phyloP scores from a whole-genome alignment of 192 early-diverging fungal genomes.

The Allomyces javanicus region DNA sequence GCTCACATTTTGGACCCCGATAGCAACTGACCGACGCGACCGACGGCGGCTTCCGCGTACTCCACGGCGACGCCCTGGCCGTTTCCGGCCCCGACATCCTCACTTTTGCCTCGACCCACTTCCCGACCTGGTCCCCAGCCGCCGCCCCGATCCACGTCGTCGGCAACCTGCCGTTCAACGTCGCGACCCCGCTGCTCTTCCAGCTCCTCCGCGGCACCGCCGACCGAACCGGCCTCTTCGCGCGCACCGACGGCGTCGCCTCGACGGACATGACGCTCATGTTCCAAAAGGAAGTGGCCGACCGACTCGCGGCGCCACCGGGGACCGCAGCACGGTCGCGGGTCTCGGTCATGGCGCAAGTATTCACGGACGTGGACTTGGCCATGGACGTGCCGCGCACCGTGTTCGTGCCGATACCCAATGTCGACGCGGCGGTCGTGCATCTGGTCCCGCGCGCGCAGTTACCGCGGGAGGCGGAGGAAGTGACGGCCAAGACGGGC shows the following conservation, averaged over 20 bases:
- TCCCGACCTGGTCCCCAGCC: constrained; percentile 1
- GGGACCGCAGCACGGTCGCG: constrained; percentile 33
- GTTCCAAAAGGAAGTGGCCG: constrained; percentile 66
- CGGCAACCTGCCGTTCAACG: constrained; percentile 63
- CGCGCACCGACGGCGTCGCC: constrained; percentile 13
- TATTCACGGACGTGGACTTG: constrained; percentile 39
- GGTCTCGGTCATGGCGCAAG: constrained; percentile 50
- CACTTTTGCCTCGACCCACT: constrained; percentile 7
- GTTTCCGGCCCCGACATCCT: constrained; percentile 33
- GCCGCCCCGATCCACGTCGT: constrained; percentile 34
- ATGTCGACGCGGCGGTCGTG: constrained; percentile 52
- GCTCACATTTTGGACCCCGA: neutral
- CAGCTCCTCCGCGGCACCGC: constrained; percentile 50
- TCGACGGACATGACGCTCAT: constrained; percentile 42
- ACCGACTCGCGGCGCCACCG: constrained; percentile 35
- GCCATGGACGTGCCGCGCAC: constrained; percentile 37
- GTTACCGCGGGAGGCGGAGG: constrained; percentile 10
- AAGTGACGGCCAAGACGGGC: neutral
- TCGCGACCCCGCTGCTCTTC: constrained; percentile 46
- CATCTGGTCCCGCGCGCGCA: constrained; percentile 31
- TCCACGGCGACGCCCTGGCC: constrained; percentile 46
- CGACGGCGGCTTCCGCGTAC: constrained; percentile 23
- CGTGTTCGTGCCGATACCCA: constrained; percentile 56
- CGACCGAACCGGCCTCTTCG: constrained; percentile 35
- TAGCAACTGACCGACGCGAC: constrained; percentile 54